Base-by-base conservation (phyloP, 768 basidiomycete species). In the Podaxis sp. region DNA sequence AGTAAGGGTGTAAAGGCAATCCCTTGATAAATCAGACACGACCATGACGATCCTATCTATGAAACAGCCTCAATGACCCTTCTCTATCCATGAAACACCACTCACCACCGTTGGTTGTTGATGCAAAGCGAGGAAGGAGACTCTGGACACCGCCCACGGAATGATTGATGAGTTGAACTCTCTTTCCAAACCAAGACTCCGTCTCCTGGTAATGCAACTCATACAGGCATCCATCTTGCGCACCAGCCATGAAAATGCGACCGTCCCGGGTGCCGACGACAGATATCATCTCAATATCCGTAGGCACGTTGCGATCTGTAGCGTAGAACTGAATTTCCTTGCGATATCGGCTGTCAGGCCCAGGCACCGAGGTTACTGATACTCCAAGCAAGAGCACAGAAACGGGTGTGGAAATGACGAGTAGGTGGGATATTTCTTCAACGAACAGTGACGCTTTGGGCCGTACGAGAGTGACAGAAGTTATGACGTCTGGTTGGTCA, bases 111-210 rank as follows among this genome's bases (percentile, higher is more conserved):
- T 78, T 68, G 59, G 76, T 83, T 4, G 85, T 74, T 10, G 83
- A 76, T 27, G 88, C 78, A 65, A 95, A 85, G 21, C 87, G 82
- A 50, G 93, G 93, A 25, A 95, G 77, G 54, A 93, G 79, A 69
- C 90, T 93, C 65, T 87, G 84, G 57, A 93, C 79, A 14, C 88
- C 82, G 46, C 90, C 85, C 42, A 91, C 81, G 18, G 94, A 92
- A 68, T 95, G 92, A 67, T 97, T 96, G 69, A 92, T 81, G 57
- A 98, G 79, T 65, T 90, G 86, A 21, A 92, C 85, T 53, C 87
- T 82, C 71, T 93, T 93, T 47, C 87, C 89, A 74, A 97, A 96
- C 94, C 94, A 96, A 0, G 91, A 89, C 68, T 95, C 91, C 63
- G 82, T 89, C 65, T 89, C 87, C 67, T 93, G 91, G 72, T 98